Evolutionary conservation across 2,329 filamentous ascomycete species (phyloP), one percentile per base, ranked within the genome.

Genomic region (Trichoderma sp.): DNA sequence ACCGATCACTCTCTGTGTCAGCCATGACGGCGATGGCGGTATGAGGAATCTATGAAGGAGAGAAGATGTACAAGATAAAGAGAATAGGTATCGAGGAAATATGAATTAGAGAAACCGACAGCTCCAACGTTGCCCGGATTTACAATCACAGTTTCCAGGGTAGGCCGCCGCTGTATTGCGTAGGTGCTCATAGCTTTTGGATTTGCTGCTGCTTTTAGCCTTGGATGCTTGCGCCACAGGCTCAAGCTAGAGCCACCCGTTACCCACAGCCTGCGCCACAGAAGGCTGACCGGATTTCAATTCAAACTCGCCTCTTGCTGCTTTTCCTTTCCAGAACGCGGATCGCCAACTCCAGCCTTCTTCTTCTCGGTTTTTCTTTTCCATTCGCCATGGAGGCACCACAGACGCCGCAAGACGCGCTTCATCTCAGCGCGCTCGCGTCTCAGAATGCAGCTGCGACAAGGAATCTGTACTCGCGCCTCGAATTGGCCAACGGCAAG

Each of bases 1-100:
- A 98, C 77, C 92, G 93, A 66, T 90, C 85, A 58, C 81, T 76
- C 23, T 85, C 80, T 5, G 67, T 74, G 7, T 81, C 78, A 66
- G 80, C 79, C 78, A 81, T 80, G 9, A 17, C 70, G 17, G 50
- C 2, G 20, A 39, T 28, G 4, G 23, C 23, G 3, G 1, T 11
- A 50, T 17, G n/a, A 7, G 7, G 3, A 26, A 0, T 39, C 1
- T 43, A 15, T 43, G n/a, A 26, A 32, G 3, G 23, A 32, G 4
- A 7, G n/a, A 30, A 50, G 13, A 20, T 34, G 32, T 17, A 23
- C 2, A 3, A 15, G 20, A 11, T 1, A 30, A n/a, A 1, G 1
- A 6, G 4, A 32, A 9, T 7, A 34, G 17, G 47, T 13, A 5
- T 4, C 11, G 11, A 23, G 1, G 32, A 4, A 26, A 34, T 7